phyloP scores from a whole-genome alignment of 1,284 basidiomycete species.

The Malassezia equina region DNA sequence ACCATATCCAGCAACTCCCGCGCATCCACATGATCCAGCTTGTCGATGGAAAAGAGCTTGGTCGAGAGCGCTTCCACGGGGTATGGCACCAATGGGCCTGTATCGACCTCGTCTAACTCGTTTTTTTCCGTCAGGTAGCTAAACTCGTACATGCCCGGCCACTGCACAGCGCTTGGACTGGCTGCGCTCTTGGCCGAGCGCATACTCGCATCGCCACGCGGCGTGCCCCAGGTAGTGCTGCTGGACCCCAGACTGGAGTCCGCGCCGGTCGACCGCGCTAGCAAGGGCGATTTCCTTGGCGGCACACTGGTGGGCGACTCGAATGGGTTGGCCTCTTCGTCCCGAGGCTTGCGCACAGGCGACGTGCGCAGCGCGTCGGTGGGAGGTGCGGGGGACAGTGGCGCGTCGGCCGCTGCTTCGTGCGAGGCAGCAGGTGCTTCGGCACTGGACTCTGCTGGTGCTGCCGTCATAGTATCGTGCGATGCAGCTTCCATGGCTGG shows the following conservation, averaged over 20 bases:
- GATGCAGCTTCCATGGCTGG: too few species aligned
- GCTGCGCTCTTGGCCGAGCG: neutral
- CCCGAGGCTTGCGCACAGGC: neutral
- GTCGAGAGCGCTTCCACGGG: conserved; percentile 10
- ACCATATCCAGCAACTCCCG: conserved; percentile 14
- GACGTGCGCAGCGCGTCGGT: neutral
- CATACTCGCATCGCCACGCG: neutral
- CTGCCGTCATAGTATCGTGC: too few species aligned
- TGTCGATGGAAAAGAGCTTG: conserved; percentile 8
- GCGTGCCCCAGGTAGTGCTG: conserved; percentile 5
- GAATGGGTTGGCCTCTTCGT: neutral
- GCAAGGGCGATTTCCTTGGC: neutral
- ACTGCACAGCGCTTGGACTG: neutral
- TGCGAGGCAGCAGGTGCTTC: too few species aligned
- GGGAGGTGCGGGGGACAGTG: too few species aligned
- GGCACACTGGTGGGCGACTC: neutral
- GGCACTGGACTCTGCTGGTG: too few species aligned
- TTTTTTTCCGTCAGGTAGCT: conserved; percentile 16
- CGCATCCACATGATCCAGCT: conserved; percentile 11
- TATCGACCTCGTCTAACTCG: conserved; percentile 12
- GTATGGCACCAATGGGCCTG: conserved; percentile 8
- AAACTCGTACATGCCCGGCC: conserved; percentile 13
- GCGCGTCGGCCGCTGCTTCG: too few species aligned
- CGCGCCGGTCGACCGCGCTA: neutral
- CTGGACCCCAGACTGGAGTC: conserved; percentile 11